Evolutionary conservation across 2,329 filamentous ascomycete genomes (phyloP), one percentile per base, ranked within the genome.

Genomic region (Huntiella savannae): DNA sequence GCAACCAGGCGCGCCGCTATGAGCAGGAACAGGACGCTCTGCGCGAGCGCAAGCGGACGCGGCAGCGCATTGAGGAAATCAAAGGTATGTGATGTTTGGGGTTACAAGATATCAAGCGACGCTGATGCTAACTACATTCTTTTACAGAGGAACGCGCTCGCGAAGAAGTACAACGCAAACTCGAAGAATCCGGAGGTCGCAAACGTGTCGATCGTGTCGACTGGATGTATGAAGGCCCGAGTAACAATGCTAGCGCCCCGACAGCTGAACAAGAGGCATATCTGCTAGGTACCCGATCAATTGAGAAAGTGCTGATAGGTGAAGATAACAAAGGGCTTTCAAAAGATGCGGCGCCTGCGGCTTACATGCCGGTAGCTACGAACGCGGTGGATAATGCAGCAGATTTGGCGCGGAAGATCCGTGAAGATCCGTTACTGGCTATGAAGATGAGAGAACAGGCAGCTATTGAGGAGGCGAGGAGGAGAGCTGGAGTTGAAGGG

Each of bases 211-310:
- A 88, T 55, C 77, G 86, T 33, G 88, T 98, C 19, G 91, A 96
- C 56, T 98, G 91, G 84, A 95, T 98, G 85, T 98, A 98, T 63
- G 77, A 81, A 55, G 88, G 88, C 1, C 86, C 91, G 5, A 81
- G 79, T 43, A 69, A 74, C 56, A 83, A 84, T 33, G 79, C 82
- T 56, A 67, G 69, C n/a, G 81, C 80, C 28, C 83, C 75, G 35
- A 75, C 73, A 4, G 88, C 95, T 60, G 91, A 96, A 63, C 86
- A 84, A 64, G 91, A 98, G 58, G 85, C 82, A 3, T 98, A 93
- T 59, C 64, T 98, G 1, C 69, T 98, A 11, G 91, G 91, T 45
- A 96, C 95, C 67, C 73, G 91, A 49, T 74, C 87, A 49, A 88
- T 98, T 59, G 88, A 96, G 65, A 77, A 79, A 10, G 60, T 76